Base-by-base conservation (phyloP, 164 flowering plant species). In the Piper betle region DNA sequence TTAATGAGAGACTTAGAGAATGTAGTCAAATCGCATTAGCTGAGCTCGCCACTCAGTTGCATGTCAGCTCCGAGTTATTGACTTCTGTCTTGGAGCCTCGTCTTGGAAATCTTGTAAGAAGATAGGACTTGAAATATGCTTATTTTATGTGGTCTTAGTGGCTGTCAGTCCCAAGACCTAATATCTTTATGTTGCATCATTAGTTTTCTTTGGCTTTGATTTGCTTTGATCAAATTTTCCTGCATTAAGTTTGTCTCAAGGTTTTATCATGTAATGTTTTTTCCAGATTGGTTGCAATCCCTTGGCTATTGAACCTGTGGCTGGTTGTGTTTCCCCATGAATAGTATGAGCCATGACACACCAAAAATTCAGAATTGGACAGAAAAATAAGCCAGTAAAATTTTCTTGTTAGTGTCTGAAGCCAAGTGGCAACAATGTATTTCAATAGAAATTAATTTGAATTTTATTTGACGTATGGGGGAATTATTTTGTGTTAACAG, bases 11-110 rank as follows among this genome's bases (percentile, higher is more conserved):
- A 64, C 89, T 94, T 66, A 96, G 88, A 66, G 97, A 90, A 66
- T 85, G 91, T 64, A 90, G 99, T 78, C 97, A 94, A 71, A 86
- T 90, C 72, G 84, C 91, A 25, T 42, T 93, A 55, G 91, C 99
- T 0, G 99, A 93, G 63, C 75, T 93, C 38, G 97, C 96, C 11
- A 86, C 81, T 0, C 92, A 85, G 68, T 75, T 86, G 60, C 90
- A 90, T 54, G 83, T 90, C 18, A 82, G 99, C 50, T 86, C 88
- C 0, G 97, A 93, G 64, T 64, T 90, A 73, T 25, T 88, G 18
- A 61, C 79, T 0, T 62, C 86, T 5, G 68, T 84, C 61, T 67
- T 93, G 64, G 96, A 90, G 77, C 86, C 91, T 3, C 90, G 97
- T 52, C 81, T 90, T 50, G 94, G 92, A 52, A 79, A 75, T 20